Evolutionary conservation across 257 asterid species (phyloP).

Genomic region (Coffea eugenioides): DNA sequence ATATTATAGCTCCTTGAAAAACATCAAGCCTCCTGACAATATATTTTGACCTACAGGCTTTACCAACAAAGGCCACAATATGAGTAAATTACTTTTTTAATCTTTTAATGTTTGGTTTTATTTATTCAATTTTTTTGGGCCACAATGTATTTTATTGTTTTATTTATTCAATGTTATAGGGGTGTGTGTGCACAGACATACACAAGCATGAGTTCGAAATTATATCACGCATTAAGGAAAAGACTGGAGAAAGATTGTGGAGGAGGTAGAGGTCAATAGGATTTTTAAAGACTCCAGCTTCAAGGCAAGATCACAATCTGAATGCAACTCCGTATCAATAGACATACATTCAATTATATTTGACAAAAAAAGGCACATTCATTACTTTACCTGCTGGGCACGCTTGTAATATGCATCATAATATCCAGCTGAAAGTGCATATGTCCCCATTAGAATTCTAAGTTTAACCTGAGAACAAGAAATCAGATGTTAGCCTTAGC

Average conservation of each 20-base stretch:
- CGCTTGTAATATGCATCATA: slow-evolving; percentile 98
- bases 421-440: slow-evolving; percentile 98
- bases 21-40: not conserved
- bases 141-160: no score
- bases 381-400: slow-evolving; percentile 75
- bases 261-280: no score
- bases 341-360: not conserved
- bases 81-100: no score
- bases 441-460: slow-evolving; percentile 97
- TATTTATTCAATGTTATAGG: no score
- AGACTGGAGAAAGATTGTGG: no score
- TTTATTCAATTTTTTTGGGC: no score
- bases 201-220: no score
- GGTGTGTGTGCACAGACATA: no score
- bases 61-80: no score
- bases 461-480: slow-evolving; percentile 64
- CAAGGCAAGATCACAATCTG: not conserved
- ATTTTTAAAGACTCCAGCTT: no score
- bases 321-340: not conserved
- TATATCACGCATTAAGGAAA: no score
- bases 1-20: not conserved
- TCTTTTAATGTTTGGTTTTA: no score
- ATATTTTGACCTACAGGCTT: not conserved
- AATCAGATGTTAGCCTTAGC: not conserved
- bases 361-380: not conserved